phyloP scores from a whole-genome alignment of 2,329 filamentous ascomycete genomes.

The Colletotrichum sp. region DNA sequence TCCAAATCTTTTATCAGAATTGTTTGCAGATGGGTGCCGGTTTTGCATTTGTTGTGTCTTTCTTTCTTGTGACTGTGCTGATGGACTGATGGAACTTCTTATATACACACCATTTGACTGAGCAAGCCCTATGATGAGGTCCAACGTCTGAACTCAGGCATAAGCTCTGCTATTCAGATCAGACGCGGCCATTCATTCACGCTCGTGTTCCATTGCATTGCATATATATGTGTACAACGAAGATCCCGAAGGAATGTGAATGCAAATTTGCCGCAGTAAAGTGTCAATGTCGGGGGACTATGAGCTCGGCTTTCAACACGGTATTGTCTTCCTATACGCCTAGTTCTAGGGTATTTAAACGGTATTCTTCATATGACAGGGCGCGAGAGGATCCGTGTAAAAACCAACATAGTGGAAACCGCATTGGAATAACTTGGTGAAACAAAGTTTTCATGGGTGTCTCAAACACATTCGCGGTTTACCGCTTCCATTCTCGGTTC shows the following conservation, averaged over 20 bases:
- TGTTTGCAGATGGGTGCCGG: rapidly evolving
- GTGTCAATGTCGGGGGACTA: neutral
- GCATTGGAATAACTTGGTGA: neutral
- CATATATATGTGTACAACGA: neutral
- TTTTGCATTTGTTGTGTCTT: rapidly evolving
- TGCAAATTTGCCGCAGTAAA: neutral
- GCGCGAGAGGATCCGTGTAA: neutral
- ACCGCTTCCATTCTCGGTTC: neutral
- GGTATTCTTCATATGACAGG: neutral
- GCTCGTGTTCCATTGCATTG: no score
- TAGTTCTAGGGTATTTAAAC: neutral
- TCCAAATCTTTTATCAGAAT: rapidly evolving
- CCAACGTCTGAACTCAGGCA: rapidly evolving
- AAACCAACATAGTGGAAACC: rapidly evolving
- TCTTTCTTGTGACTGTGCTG: neutral
- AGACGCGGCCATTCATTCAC: rapidly evolving
- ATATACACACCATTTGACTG: rapidly evolving
- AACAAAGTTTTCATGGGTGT: neutral
- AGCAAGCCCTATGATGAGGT: neutral
- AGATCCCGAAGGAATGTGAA: neutral
- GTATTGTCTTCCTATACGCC: neutral
- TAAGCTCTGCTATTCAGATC: rapidly evolving
- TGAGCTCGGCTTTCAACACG: neutral
- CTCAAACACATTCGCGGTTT: neutral
- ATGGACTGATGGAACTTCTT: neutral